A percentile compares a stretch with the other conserved stretches of the same genome.
These are phyloP conservation scores for Trametes cubensis DNA, from an alignment of 768 basidiomycete genomes.

Conservation along the genomic window DNA sequence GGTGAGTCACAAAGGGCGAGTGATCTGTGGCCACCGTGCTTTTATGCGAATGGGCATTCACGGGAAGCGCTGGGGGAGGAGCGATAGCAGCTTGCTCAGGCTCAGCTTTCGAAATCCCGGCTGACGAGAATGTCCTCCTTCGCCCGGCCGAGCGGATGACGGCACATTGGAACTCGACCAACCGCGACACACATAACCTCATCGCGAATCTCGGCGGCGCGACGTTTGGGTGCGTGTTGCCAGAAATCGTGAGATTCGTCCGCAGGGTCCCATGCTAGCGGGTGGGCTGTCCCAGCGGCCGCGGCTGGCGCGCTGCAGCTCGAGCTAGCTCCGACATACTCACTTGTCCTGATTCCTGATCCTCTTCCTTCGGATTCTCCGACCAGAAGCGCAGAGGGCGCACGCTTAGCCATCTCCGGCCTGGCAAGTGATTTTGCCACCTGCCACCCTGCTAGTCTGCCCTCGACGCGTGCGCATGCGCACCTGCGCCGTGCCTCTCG, in stretches of 20 bases:
- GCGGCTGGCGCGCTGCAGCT: background rate
- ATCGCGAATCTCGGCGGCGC: constrained; percentile 10
- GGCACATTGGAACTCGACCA: background rate
- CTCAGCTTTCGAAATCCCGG: background rate
- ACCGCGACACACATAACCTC: background rate
- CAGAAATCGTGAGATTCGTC: constrained; percentile 14
- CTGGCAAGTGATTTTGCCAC: constrained; percentile 11
- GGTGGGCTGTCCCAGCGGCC: background rate
- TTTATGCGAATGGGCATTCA: constrained; percentile 17
- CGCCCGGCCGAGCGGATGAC: constrained; percentile 2
- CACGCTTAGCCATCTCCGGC: constrained; percentile 11
- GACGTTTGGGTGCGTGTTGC: background rate
- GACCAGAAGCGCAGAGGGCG: constrained; percentile 14
- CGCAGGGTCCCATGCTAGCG: background rate
- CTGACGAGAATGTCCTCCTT: background rate
- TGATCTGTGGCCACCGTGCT: constrained; percentile 22
- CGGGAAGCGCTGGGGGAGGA: constrained; percentile 24
- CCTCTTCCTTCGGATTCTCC: constrained; percentile 6
- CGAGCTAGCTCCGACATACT: no score
- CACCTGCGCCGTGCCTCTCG: background rate
- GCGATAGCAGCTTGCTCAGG: constrained; percentile 1
- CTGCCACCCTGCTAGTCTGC: background rate
- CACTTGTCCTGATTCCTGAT: constrained; percentile 3
- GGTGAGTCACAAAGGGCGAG: constrained; percentile 21
- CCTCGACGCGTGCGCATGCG: background rate